These are phyloP conservation scores for Golubevia sp. DNA, from an alignment of 1,284 basidiomycete genomes.

Conservation along the genomic window DNA sequence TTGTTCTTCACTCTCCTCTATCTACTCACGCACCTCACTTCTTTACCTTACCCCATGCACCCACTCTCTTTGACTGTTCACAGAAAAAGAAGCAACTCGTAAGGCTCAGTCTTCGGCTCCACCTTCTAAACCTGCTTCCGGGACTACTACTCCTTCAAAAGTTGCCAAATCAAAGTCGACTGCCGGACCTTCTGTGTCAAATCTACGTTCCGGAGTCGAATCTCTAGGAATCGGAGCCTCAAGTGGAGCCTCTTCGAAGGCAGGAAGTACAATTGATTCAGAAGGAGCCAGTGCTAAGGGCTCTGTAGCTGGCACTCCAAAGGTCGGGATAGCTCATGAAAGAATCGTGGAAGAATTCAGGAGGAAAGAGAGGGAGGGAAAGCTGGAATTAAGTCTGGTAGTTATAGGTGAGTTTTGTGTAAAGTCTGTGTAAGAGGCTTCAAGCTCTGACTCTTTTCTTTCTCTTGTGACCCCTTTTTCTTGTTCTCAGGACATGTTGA, in stretches of 20 bases:
- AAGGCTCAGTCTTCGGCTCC: conserved; percentile 14
- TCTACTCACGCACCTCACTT: no score
- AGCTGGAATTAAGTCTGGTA: conserved; percentile 80
- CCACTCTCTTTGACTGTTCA: conserved; percentile 1
- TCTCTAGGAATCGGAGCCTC: background rate
- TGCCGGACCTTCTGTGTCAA: background rate
- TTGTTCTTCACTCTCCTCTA: no score
- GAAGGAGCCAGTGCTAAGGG: conserved; percentile 16
- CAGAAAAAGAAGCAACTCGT: conserved; percentile 24
- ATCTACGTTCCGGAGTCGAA: background rate
- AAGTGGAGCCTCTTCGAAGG: background rate
- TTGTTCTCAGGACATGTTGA: conserved; percentile 82
- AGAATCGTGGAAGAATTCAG: conserved; percentile 83
- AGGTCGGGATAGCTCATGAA: conserved; percentile 75
- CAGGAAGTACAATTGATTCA: background rate
- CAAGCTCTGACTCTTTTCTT: background rate
- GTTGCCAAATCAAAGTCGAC: conserved; percentile 51
- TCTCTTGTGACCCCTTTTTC: background rate
- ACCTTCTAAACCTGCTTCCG: conserved; percentile 31
- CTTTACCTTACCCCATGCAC: no score
- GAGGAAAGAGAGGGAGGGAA: conserved; percentile 68
- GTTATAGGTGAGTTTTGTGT: conserved; percentile 76
- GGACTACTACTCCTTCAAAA: conserved; percentile 50
- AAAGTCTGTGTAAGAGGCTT: no score
- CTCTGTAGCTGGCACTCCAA: conserved; percentile 65